Conservation (phyloP, 2,329 filamentous ascomycete genomes). For the Amphichorda felina region DNA sequence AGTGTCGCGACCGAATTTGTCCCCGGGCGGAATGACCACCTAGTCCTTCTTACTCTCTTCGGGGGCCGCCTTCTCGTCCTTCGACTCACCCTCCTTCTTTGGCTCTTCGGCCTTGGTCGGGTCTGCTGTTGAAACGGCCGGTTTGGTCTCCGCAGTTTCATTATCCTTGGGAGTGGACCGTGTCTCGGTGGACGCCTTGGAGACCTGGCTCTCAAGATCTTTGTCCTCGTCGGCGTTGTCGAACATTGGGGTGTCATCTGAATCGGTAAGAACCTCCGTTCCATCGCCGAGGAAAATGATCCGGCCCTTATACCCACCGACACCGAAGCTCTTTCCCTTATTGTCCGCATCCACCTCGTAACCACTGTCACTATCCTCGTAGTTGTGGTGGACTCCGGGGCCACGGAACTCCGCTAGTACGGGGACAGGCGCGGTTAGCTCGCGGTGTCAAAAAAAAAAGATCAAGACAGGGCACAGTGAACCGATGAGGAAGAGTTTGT, state of each 20-base stretch:
- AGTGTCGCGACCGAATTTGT: too few relatives aligned
- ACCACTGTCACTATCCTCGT: slow-evolving; percentile 67
- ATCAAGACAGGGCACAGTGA: slow-evolving; percentile 3
- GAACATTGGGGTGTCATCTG: slow-evolving; percentile 87
- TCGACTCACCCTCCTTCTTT: slow-evolving; percentile 11
- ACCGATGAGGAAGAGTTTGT: too few relatives aligned
- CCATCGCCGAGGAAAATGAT: slow-evolving; percentile 95
- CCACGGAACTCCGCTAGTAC: slow-evolving; percentile 68
- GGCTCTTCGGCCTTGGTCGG: slow-evolving; percentile 11
- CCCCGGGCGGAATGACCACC: too few relatives aligned
- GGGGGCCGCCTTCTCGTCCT: slow-evolving; percentile 5
- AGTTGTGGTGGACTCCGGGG: slow-evolving; percentile 70
- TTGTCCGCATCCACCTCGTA: slow-evolving; percentile 66
- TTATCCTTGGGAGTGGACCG: slow-evolving; percentile 6
- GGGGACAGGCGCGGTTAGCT: too few relatives aligned
- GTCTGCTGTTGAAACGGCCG: slow-evolving; percentile 10
- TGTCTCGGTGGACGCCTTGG: slow-evolving; percentile 31
- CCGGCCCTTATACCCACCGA: slow-evolving; percentile 64
- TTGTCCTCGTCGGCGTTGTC: slow-evolving; percentile 77
- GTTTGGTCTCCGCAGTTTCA: slow-evolving; percentile 6
- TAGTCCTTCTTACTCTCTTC: slow-evolving; percentile 24
- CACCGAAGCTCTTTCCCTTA: slow-evolving; percentile 48
- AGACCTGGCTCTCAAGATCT: slow-evolving; percentile 74
- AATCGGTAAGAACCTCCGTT: slow-evolving; percentile 81
- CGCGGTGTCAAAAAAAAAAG: slow-evolving; percentile 8